phyloP scores from a whole-genome alignment of 371 early-diverging fungal species.

The Apophysomyces elegans region DNA sequence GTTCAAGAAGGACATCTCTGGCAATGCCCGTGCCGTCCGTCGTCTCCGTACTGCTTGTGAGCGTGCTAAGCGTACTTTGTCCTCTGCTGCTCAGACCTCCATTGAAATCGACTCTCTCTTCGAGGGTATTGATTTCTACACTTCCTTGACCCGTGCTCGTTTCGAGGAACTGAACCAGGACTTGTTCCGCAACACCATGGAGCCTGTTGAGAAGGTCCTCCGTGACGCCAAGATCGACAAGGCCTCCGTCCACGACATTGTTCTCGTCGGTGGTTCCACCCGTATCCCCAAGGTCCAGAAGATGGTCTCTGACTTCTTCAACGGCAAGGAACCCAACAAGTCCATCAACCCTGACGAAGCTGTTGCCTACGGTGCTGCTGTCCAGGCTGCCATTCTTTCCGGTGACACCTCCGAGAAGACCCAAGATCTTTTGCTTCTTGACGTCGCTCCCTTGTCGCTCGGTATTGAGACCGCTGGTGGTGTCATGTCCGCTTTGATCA shows the following conservation, averaged over 20 bases:
- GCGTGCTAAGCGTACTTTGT: slow-evolving; percentile 95
- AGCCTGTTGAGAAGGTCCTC: slow-evolving; percentile 96
- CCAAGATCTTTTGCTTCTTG: slow-evolving; percentile 74
- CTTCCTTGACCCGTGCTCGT: slow-evolving; percentile 95
- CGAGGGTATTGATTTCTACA: slow-evolving; percentile 93
- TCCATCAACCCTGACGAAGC: slow-evolving; percentile 99
- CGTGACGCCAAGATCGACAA: slow-evolving; percentile 94
- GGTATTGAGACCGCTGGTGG: slow-evolving; percentile 91
- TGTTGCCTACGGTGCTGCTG: slow-evolving; percentile 99
- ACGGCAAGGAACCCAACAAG: slow-evolving; percentile 97
- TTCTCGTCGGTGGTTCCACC: slow-evolving; percentile 98
- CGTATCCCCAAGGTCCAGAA: slow-evolving; percentile 99
- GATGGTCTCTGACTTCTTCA: slow-evolving; percentile 97
- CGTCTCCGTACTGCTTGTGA: slow-evolving; percentile 96
- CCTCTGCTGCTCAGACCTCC: slow-evolving; percentile 87
- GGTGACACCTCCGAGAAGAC: slow-evolving; percentile 93
- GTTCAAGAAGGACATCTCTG: slow-evolving; percentile 86
- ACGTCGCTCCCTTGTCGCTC: slow-evolving; percentile 83
- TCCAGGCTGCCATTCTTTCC: slow-evolving; percentile 94
- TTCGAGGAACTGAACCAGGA: slow-evolving; percentile 97
- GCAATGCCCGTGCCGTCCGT: slow-evolving; percentile 91
- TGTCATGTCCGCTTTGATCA: slow-evolving; percentile 65
- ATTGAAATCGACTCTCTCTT: slow-evolving; percentile 96
- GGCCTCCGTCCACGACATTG: slow-evolving; percentile 89
- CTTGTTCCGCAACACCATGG: slow-evolving; percentile 93